Conservation (phyloP, 164 flowering plant species). For the Aristolochia californica region DNA sequence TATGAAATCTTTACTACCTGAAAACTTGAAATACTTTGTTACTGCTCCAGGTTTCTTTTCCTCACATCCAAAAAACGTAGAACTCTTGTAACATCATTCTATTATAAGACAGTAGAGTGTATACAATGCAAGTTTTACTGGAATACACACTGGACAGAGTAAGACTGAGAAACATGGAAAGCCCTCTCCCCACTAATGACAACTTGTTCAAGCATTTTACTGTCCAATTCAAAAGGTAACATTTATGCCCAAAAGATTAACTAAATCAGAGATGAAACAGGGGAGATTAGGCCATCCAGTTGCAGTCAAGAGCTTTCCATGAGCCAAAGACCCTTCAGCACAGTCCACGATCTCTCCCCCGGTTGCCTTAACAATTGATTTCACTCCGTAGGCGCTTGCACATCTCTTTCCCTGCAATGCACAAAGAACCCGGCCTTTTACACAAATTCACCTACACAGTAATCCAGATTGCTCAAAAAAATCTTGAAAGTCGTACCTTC, state of each 20-base stretch:
- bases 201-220: conserved; percentile 3
- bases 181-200: no score
- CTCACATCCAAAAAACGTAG: no score
- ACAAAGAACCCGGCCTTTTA: neutral
- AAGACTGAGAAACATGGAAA: no score
- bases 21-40: no score
- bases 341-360: conserved; percentile 20
- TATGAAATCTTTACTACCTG: no score
- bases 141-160: no score
- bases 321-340: conserved; percentile 11
- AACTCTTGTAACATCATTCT: no score
- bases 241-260: conserved; percentile 13
- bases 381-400: conserved; percentile 17
- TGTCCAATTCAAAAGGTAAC: conserved; percentile 13
- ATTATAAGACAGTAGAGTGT: no score
- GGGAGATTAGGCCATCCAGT: conserved; percentile 24
- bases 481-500: conserved; percentile 6
- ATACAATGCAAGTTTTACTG: no score
- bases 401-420: conserved; percentile 23
- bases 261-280: conserved; percentile 15
- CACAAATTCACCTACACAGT: no score
- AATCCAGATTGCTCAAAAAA: neutral
- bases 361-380: conserved; percentile 19
- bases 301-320: conserved; percentile 22
- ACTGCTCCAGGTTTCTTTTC: no score